These are phyloP conservation scores for Boletus rufocinnamomeus DNA, from an alignment of 768 basidiomycete species.

Conservation along the genomic window DNA sequence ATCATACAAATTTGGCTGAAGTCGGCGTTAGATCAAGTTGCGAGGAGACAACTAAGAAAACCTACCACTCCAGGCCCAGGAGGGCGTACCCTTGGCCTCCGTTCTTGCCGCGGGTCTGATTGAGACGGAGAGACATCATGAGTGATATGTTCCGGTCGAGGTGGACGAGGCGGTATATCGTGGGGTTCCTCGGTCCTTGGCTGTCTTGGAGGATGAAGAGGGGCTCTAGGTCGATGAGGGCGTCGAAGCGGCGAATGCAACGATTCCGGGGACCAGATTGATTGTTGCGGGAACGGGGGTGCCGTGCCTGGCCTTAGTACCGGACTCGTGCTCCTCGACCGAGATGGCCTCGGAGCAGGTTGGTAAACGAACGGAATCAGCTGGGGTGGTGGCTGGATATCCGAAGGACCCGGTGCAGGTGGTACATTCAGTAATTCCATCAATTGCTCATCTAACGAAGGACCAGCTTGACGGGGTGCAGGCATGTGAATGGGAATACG, in stretches of 20 bases:
- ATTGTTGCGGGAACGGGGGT: constrained; percentile 31
- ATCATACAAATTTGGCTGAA: constrained; percentile 27
- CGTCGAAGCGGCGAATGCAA: constrained; percentile 14
- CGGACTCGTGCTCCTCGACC: constrained; percentile 47
- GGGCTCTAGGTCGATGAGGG: constrained; percentile 7
- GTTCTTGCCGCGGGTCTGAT: constrained; percentile 1
- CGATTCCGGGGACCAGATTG: constrained; percentile 24
- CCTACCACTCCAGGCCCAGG: constrained; percentile 27
- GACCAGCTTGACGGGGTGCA: constrained; percentile 43
- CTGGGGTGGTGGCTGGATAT: constrained; percentile 51
- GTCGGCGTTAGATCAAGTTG: constrained; percentile 5
- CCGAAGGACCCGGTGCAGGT: constrained; percentile 40
- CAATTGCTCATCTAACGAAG: constrained; percentile 59
- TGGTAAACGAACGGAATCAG: constrained; percentile 58
- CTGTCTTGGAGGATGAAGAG: neutral
- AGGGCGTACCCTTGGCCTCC: constrained; percentile 25
- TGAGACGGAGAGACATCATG: constrained; percentile 16
- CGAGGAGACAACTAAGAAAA: neutral
- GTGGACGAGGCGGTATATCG: constrained; percentile 12
- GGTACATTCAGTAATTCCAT: constrained; percentile 59
- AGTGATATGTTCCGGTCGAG: constrained; percentile 1
- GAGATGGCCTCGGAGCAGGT: constrained; percentile 41
- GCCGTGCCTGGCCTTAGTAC: constrained; percentile 24
- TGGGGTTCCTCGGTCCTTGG: constrained; percentile 4
- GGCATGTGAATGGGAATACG: constrained; percentile 46